Percentiles rank a stretch among this genome's conserved stretches.
Conservation (phyloP, 108 stramenopile genomes). For the Parmales sp. region DNA sequence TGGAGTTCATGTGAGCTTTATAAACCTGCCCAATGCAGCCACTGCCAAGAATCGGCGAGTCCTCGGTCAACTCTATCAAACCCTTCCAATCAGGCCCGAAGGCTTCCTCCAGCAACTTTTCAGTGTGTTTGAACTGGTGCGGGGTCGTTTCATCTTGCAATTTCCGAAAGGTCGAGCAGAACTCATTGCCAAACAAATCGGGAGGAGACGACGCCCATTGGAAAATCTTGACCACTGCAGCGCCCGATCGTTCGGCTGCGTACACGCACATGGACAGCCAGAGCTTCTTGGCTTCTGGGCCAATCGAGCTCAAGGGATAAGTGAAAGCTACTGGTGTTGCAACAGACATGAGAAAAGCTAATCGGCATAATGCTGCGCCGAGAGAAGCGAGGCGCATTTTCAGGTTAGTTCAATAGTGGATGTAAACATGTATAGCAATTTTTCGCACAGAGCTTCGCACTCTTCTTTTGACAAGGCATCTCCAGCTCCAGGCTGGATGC, state of each 20-base stretch:
- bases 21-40: slow-evolving; percentile 86
- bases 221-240: slow-evolving; percentile 46
- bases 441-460: too few relatives aligned
- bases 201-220: slow-evolving; percentile 60
- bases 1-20: slow-evolving; percentile 30
- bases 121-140: slow-evolving; percentile 44
- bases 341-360: background rate
- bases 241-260: slow-evolving; percentile 42
- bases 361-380: too few relatives aligned
- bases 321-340: background rate
- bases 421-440: too few relatives aligned
- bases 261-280: slow-evolving; percentile 22
- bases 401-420: too few relatives aligned
- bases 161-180: slow-evolving; percentile 44
- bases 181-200: slow-evolving; percentile 47
- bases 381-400: too few relatives aligned
- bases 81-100: slow-evolving; percentile 52
- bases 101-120: slow-evolving; percentile 32
- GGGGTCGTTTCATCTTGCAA: slow-evolving; percentile 54
- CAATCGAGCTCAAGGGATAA: background rate
- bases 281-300: background rate
- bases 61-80: slow-evolving; percentile 16
- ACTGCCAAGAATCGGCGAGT: slow-evolving; percentile 40
- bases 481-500: background rate
- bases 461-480: background rate